Conservation (phyloP, 805 yeast species). For the Candida railenensis region DNA sequence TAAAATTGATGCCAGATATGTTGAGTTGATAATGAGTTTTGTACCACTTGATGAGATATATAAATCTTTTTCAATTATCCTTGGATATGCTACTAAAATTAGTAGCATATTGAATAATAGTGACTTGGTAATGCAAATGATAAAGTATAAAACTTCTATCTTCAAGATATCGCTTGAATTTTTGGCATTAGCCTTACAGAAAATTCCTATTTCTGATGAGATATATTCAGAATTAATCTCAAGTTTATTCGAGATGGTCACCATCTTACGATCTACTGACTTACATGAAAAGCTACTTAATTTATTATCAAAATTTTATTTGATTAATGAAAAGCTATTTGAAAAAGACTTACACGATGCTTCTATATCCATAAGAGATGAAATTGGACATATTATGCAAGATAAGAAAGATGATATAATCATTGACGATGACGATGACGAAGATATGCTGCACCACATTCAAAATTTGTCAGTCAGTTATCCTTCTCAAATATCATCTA, state of each 20-base stretch:
- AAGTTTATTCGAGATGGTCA: conserved; percentile 30
- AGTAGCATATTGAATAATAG: conserved; percentile 29
- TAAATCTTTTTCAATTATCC: conserved; percentile 23
- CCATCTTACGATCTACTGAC: conserved; percentile 30
- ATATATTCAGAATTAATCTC: conserved; percentile 23
- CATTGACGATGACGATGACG: conserved; percentile 10
- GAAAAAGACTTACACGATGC: conserved; percentile 1
- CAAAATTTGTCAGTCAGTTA: conserved; percentile 5
- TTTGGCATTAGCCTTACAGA: conserved; percentile 23
- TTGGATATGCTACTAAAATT: conserved; percentile 30
- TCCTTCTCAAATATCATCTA: conserved; percentile 2
- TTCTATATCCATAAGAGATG: conserved; percentile 3
- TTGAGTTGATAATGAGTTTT: conserved; percentile 20
- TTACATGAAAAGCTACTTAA: conserved; percentile 20
- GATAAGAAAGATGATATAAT: conserved; percentile 9
- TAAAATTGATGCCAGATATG: conserved; percentile 18
- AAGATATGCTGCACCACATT: neutral
- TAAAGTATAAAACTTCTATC: conserved; percentile 29
- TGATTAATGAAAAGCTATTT: conserved; percentile 19
- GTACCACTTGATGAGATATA: conserved; percentile 28
- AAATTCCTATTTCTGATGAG: conserved; percentile 34
- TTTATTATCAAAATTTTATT: conserved; percentile 26
- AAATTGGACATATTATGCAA: conserved; percentile 15
- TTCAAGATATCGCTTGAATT: conserved; percentile 26
- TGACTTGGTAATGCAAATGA: conserved; percentile 36